These are phyloP conservation scores for Cyclocybe aegerita DNA, from an alignment of 768 basidiomycete species.

Conservation along the genomic window DNA sequence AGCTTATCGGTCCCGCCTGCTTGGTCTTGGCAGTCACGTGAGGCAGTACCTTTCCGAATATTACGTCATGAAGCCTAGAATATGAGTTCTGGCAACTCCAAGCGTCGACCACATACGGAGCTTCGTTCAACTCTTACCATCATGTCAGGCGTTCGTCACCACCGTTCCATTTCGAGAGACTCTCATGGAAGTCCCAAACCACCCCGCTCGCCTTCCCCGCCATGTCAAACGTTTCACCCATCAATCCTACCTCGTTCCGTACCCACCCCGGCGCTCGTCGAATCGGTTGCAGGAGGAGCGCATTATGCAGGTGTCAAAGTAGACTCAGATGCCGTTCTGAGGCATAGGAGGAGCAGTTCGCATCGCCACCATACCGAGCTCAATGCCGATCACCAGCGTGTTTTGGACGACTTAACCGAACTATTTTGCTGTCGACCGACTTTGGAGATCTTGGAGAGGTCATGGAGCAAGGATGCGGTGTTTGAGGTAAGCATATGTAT, in stretches of 20 bases:
- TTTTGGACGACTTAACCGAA: constrained; percentile 58
- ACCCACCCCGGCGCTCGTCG: constrained; percentile 51
- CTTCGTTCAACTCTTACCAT: constrained; percentile 8
- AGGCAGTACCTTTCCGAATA: neutral
- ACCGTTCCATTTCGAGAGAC: constrained; percentile 15
- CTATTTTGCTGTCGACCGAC: constrained; percentile 57
- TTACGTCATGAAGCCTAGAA: neutral
- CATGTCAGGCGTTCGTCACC: constrained; percentile 11
- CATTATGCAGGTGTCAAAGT: constrained; percentile 58
- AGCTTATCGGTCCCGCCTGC: no score
- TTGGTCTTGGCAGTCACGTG: no score
- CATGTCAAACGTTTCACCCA: constrained; percentile 45
- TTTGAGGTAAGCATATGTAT: constrained; percentile 44
- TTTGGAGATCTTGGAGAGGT: constrained; percentile 47
- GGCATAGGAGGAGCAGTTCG: constrained; percentile 36
- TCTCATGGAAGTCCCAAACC: constrained; percentile 10
- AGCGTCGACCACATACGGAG: constrained; percentile 1
- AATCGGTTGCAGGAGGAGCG: constrained; percentile 59
- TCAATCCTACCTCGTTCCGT: constrained; percentile 39
- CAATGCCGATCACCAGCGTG: constrained; percentile 41
- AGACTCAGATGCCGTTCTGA: constrained; percentile 31
- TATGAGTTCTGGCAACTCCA: neutral
- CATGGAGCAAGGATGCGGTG: constrained; percentile 52
- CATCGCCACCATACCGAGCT: constrained; percentile 34
- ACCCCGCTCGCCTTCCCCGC: constrained; percentile 34